Base-by-base conservation (phyloP, 148 eudicot species). In the Euryodendron excelsum region DNA sequence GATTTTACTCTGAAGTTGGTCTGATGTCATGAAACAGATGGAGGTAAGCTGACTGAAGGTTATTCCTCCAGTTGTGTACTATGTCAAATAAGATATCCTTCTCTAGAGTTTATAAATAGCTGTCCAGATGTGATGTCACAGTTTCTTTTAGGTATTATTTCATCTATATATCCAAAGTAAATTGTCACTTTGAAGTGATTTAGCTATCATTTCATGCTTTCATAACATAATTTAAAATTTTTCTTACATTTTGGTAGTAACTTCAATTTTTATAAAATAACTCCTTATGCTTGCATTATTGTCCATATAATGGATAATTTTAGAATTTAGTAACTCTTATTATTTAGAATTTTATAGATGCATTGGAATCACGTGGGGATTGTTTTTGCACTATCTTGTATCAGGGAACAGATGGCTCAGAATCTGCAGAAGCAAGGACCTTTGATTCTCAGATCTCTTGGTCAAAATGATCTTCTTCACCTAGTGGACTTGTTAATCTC, bases 391-490 rank as follows among this genome's bases (percentile, higher is more conserved):
- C 71, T n/a, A 53, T 62, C 47, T 72, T 81, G 39, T 60, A 53
- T 71, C 78, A 94, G 98, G 89, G 82, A 82, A 63, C 82, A 90
- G 61, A 56, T 94, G 82, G 96, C 84, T 13, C 78, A 85, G 80
- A 85, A 81, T 74, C 75, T 95, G 36, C 84, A 77, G 76, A 88
- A 86, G 81, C 82, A 88, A 3, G 97, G 97, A 21, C 96, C 93
- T 76, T 65, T 69, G n/a, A 48, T 50, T 69, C 85, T 95, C 78
- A 84, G 81, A 68, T 72, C 88, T 83, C 86, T 93, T 44, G 58
- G 77, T 63, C 78, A 85, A 72, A 52, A 17, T 62, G 89, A 91
- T 86, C 84, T 90, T 78, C 87, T 81, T 82, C 89, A 90, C 77
- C 84, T 95, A 73, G 88, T 91, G 37, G 87, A 87, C 80, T 62